Evolutionary conservation across 768 basidiomycete species (phyloP), one percentile per base, ranked within the genome.

Genomic region (Mycena latifolia): DNA sequence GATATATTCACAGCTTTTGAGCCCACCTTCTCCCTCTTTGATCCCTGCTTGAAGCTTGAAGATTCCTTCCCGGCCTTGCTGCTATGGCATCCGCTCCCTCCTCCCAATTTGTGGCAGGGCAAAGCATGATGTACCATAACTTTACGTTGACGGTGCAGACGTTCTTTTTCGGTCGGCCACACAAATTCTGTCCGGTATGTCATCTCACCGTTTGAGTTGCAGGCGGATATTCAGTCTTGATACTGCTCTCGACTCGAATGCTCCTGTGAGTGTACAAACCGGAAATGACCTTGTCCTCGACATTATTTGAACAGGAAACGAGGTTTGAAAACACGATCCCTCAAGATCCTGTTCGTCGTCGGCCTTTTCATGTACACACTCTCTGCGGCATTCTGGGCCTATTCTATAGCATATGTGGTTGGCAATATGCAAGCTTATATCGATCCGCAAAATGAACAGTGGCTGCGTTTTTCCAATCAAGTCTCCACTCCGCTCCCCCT

Each of bases 61-160:
- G n/a, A n/a, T n/a, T n/a, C n/a, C n/a, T n/a, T n/a, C n/a, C n/a
- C n/a, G n/a, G n/a, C n/a, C n/a, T n/a, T n/a, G n/a, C n/a, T n/a
- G n/a, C n/a, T n/a, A 57, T 57, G 56, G 22, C 31, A 25, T 60
- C 48, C 20, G 14, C 55, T 29, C 41, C 55, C 55, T 37, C 47
- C 27, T 41, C 47, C 37, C 25, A 60, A 20, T 57, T 64, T 20
- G 37, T 48, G 14, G 9, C 20, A 24, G 56, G 56, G 50, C 55
- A 46, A 55, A n/a, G 28, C 41, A 33, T 65, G 39, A 43, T 58
- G 56, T 65, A 65, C 51, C 18, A 25, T 27, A 58, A 43, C 41
- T 65, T 65, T 15, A 47, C 46, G 22, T 37, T 65, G 63, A 46
- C n/a, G 53, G 55, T 65, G 18, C 55, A 65, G 29, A 65, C 63